phyloP scores from a whole-genome alignment of 2,329 filamentous ascomycete genomes.

The Xylaria sp. region DNA sequence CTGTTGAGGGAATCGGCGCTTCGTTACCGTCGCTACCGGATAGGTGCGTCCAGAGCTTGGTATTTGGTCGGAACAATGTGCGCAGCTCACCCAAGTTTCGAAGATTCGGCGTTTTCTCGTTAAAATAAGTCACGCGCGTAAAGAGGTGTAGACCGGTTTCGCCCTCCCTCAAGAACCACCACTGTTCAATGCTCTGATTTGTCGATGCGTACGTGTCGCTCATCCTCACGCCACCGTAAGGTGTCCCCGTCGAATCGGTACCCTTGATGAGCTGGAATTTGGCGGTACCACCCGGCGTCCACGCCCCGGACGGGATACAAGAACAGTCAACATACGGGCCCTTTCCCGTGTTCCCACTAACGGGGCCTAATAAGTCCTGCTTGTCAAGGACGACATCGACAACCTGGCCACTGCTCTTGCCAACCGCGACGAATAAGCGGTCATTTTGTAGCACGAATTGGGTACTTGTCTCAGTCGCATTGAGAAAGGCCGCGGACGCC shows the following conservation, averaged over 20 bases:
- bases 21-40: constrained; percentile 59
- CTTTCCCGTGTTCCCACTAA: constrained; percentile 48
- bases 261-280: constrained; percentile 57
- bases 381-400: constrained; percentile 44
- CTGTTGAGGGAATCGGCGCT: constrained; percentile 56
- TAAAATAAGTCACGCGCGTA: constrained; percentile 62
- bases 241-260: constrained; percentile 43
- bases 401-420: constrained; percentile 45
- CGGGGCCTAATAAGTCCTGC: constrained; percentile 57
- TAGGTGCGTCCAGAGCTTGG: constrained; percentile 65
- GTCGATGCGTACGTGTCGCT: constrained; percentile 62
- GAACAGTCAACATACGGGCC: constrained; percentile 69
- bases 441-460: constrained; percentile 27
- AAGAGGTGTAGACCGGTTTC: constrained; percentile 69
- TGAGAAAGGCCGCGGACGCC: constrained; percentile 19
- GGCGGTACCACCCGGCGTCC: constrained; percentile 60
- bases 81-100: constrained; percentile 65
- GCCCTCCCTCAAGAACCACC: constrained; percentile 67
- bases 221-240: constrained; percentile 65
- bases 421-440: constrained; percentile 39
- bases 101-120: constrained; percentile 58
- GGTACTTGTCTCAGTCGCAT: constrained; percentile 12
- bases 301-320: constrained; percentile 61
- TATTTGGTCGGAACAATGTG: constrained; percentile 65
- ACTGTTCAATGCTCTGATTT: constrained; percentile 65